Conservation (phyloP, 805 yeast species). For the Cyberlindnera euphorbiiphila region DNA sequence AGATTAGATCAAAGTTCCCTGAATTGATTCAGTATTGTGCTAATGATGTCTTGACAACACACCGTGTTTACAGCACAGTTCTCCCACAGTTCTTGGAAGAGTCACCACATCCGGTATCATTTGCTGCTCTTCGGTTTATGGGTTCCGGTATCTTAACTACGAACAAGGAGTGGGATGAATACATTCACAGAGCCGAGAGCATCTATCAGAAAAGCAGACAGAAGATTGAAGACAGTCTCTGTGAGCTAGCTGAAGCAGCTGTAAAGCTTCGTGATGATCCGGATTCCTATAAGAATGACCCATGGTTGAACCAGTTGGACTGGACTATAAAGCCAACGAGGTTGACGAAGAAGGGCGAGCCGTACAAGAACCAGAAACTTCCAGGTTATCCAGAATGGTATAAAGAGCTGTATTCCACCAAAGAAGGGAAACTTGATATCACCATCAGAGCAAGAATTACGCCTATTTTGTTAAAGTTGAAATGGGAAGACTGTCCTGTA, state of each 20-base stretch:
- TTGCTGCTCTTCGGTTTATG: conserved; percentile 77
- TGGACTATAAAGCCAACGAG: conserved; percentile 70
- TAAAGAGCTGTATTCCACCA: conserved; percentile 45
- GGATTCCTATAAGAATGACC: conserved; percentile 53
- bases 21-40: conserved; percentile 78
- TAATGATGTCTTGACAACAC: conserved; percentile 74
- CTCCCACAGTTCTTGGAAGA: conserved; percentile 62
- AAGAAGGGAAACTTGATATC: conserved; percentile 46
- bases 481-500: conserved; percentile 84
- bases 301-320: conserved; percentile 87
- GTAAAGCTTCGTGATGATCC: conserved; percentile 42
- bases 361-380: conserved; percentile 67
- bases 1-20: conserved; percentile 54
- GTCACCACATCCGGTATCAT: conserved; percentile 92
- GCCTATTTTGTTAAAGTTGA: conserved; percentile 68
- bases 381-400: conserved; percentile 97
- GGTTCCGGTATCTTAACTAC: conserved; percentile 79
- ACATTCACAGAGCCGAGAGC: conserved; percentile 64
- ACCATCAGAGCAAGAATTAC: conserved; percentile 72
- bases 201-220: conserved; percentile 56
- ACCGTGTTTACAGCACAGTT: conserved; percentile 59
- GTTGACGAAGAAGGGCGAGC: conserved; percentile 63
- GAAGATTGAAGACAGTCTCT: conserved; percentile 55
- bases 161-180: conserved; percentile 65
- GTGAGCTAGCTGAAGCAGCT: conserved; percentile 56